Conservation (phyloP, 768 basidiomycete genomes). For the Leccinum disarticulatum region DNA sequence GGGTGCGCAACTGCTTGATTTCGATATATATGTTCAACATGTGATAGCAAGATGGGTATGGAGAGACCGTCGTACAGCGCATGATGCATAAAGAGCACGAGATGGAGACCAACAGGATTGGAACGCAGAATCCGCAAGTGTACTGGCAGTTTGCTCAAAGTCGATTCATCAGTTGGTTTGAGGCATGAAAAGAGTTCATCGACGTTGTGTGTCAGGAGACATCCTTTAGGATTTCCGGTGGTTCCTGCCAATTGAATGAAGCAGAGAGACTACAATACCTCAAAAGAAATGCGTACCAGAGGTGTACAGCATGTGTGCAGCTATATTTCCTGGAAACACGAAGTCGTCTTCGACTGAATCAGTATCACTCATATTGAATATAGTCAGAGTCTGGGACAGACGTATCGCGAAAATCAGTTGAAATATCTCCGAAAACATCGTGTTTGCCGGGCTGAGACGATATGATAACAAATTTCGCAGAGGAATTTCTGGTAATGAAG, state of each 20-base stretch:
- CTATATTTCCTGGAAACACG: conserved; percentile 33
- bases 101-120: conserved; percentile 3
- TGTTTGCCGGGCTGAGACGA: conserved; percentile 15
- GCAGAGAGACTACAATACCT: background rate
- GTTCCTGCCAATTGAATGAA: conserved; percentile 36
- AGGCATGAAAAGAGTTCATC: conserved; percentile 12
- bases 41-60: conserved; percentile 35
- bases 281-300: conserved; percentile 36
- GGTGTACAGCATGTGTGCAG: conserved; percentile 51
- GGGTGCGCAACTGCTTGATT: conserved; percentile 10
- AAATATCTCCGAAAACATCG: conserved; percentile 20
- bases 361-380: conserved; percentile 28
- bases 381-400: conserved; percentile 31
- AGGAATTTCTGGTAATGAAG: conserved; percentile 45
- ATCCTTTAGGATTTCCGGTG: conserved; percentile 53
- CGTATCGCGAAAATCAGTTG: conserved; percentile 21
- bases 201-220: conserved; percentile 37
- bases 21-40: conserved; percentile 34
- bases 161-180: conserved; percentile 18
- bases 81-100: conserved; percentile 47
- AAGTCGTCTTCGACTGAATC: conserved; percentile 23
- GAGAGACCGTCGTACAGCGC: conserved; percentile 49
- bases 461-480: conserved; percentile 43
- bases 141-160: conserved; percentile 33
- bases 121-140: conserved; percentile 26